A percentile compares a stretch with the other conserved stretches of the same genome.
These are phyloP conservation scores for Eutypa lata DNA, from an alignment of 2,329 filamentous ascomycete species.

Conservation along the genomic window DNA sequence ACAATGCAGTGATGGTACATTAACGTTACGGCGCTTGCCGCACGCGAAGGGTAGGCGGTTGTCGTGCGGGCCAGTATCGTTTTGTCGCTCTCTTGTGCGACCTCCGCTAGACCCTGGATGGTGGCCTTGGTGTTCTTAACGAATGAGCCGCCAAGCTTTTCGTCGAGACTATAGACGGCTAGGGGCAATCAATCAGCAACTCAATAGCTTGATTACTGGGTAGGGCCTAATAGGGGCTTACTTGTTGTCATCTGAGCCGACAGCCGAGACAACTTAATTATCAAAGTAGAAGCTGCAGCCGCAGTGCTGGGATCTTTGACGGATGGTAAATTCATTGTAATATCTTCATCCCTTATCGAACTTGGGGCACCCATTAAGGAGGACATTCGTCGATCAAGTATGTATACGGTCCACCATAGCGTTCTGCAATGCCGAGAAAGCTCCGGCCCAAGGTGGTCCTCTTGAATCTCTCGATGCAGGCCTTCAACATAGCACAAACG, in stretches of 20 bases:
- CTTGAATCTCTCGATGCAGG: not conserved
- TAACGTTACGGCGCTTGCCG: not conserved
- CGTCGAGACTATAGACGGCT: not conserved
- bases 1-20: not conserved
- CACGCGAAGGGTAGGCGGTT: not conserved
- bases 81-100: not conserved
- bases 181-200: not conserved
- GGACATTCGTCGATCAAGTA: not conserved
- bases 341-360: not conserved
- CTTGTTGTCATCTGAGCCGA: not conserved
- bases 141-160: not conserved
- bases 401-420: not conserved
- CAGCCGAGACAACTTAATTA: not conserved
- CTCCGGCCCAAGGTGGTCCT: not conserved
- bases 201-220: not conserved
- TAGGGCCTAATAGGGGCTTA: not conserved
- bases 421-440: not conserved
- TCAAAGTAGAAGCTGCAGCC: not conserved
- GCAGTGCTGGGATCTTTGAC: not conserved
- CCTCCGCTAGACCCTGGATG: not conserved
- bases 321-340: not conserved
- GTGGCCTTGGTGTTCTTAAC: not conserved
- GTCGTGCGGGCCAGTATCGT: not conserved
- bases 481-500: not conserved
- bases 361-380: not conserved